A percentile compares a stretch with the other conserved stretches of the same genome.
These are phyloP conservation scores for Macrolepiota fuliginosa DNA, from an alignment of 768 basidiomycete species.

Conservation along the genomic window DNA sequence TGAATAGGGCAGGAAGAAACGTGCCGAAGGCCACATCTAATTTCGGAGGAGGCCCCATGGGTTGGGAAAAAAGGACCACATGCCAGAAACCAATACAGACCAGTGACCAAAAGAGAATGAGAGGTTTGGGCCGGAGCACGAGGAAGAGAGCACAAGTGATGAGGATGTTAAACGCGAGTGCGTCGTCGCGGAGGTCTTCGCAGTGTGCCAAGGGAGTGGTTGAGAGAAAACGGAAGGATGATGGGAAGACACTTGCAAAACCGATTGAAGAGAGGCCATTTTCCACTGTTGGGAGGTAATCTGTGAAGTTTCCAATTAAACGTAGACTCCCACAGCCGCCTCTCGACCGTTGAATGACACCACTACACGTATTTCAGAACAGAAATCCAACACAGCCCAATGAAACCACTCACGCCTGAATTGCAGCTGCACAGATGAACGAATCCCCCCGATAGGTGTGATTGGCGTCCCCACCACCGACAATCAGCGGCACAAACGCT, in stretches of 20 bases:
- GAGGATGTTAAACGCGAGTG: constrained; percentile 71
- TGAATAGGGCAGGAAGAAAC: constrained; percentile 77
- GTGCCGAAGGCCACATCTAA: constrained; percentile 70
- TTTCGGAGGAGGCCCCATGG: constrained; percentile 60
- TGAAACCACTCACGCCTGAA: constrained; percentile 61
- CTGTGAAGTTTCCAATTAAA: constrained; percentile 69
- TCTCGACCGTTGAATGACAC: constrained; percentile 55
- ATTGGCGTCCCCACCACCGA: constrained; percentile 79
- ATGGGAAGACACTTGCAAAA: constrained; percentile 74
- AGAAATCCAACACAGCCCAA: constrained; percentile 11
- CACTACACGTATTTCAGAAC: constrained; percentile 36
- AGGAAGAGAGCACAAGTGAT: constrained; percentile 68
- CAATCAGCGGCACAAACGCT: constrained; percentile 70
- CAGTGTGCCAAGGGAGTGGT: constrained; percentile 57
- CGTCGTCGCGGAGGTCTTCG: constrained; percentile 64
- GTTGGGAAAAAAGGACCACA: constrained; percentile 75
- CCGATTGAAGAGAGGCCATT: constrained; percentile 70
- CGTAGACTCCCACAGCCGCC: constrained; percentile 79
- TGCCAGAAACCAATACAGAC: constrained; percentile 89
- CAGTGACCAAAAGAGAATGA: constrained; percentile 73
- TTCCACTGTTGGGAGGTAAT: constrained; percentile 56
- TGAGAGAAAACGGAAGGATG: constrained; percentile 58
- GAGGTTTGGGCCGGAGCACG: constrained; percentile 65
- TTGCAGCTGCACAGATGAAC: constrained; percentile 82
- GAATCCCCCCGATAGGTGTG: constrained; percentile 79